Conservation (phyloP, 1,284 basidiomycete genomes). For the Trichosporon coremiiforme region DNA sequence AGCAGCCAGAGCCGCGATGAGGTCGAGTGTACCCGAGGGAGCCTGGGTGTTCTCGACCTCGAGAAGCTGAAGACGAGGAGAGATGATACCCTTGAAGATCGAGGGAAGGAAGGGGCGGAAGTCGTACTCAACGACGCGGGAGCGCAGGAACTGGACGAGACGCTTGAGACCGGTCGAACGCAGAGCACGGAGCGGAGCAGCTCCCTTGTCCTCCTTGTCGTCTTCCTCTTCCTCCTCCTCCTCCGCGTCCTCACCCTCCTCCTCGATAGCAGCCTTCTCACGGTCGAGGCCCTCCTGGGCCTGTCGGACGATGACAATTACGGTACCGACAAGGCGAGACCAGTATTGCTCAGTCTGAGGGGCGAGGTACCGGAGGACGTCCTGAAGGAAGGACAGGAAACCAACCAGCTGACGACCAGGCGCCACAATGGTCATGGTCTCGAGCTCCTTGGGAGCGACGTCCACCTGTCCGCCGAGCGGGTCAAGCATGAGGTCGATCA, state of each 20-base stretch:
- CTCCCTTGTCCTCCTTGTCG: slow-evolving; percentile 45
- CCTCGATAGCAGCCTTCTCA: slow-evolving; percentile 57
- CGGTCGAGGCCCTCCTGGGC: slow-evolving; percentile 65
- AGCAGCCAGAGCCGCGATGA: slow-evolving; percentile 78
- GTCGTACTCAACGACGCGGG: slow-evolving; percentile 67
- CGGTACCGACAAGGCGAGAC: slow-evolving; percentile 70
- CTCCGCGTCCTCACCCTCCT: slow-evolving; percentile 49
- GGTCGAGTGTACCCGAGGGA: slow-evolving; percentile 83
- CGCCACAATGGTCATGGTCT: slow-evolving; percentile 37
- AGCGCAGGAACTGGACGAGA: slow-evolving; percentile 82
- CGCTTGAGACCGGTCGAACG: slow-evolving; percentile 84
- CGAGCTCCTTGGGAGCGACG: slow-evolving; percentile 17
- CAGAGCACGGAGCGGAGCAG: slow-evolving; percentile 64
- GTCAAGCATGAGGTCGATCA: slow-evolving; percentile 89
- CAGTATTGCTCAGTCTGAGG: slow-evolving; percentile 69
- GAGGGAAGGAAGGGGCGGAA: slow-evolving; percentile 70
- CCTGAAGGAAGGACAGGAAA: slow-evolving; percentile 79
- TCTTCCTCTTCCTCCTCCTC: slow-evolving; percentile 54
- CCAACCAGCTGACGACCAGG: slow-evolving; percentile 76
- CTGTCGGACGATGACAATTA: slow-evolving; percentile 66
- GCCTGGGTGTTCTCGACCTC: slow-evolving; percentile 88
- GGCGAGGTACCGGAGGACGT: slow-evolving; percentile 77
- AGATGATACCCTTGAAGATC: slow-evolving; percentile 73
- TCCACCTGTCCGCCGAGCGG: slow-evolving; percentile 61
- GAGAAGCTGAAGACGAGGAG: slow-evolving; percentile 74